Base-by-base conservation (phyloP, 1,139 yeast species). In the Suhomyces wounanorum region DNA sequence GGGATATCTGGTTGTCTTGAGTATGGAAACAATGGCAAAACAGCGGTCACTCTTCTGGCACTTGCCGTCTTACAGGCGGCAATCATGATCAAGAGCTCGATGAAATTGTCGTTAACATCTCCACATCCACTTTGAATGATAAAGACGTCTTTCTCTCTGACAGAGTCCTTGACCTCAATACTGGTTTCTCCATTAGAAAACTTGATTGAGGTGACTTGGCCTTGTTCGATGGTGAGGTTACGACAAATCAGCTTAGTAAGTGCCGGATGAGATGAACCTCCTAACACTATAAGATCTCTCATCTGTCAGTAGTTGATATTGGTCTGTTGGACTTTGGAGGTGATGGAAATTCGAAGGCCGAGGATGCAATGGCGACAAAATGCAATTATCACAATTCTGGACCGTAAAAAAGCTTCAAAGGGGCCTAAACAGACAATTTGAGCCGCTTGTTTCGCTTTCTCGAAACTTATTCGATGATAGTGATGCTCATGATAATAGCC, bases 1-100 rank as follows among this genome's bases (percentile, higher is more conserved):
- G 97, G 97, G 40, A 89, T 85, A 68, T 92, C 98, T 2, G 97
- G 96, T 70, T 95, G 99, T 64, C 99, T 79, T 1, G 97, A 89
- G 67, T 95, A 95, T 21, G 98, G 97, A 68, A 95, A 94, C 55
- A 90, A 77, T 6, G 99, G 99, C 68, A 94, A 76, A 36, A 95
- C 97, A 0, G 96, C 98, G 2, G 97, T 92, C 40, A 92, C 96
- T 57, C 96, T 80, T 55, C 83, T 85, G 13, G 99, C 98, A 58
- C 96, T 87, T 3, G 99, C 97, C 30, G 95, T 88, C 66, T 94
- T 94, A 69, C 98, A 92, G 6, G 99, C 99, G 16, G 96, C 87
- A 45, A 95, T 83, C 78, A 90, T 84, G 59, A 95, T 88, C 59
- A 94, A 72, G 48, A 95, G 76, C 69, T 95, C 98, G 67, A 95